phyloP scores from a whole-genome alignment of 2,329 filamentous ascomycete species.

The Calycina marina region DNA sequence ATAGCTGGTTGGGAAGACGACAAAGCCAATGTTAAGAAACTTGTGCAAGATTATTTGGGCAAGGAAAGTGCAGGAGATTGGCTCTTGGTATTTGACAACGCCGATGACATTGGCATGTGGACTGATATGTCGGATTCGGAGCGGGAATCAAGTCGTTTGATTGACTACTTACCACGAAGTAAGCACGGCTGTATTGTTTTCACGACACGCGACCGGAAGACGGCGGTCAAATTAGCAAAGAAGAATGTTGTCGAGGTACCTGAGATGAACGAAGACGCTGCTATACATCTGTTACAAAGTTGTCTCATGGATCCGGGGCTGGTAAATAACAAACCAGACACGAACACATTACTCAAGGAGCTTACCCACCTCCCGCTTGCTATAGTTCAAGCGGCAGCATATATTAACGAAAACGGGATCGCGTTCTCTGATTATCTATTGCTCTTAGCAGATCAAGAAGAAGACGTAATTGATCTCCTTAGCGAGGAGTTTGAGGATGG shows the following conservation, averaged over 20 bases:
- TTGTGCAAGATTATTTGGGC: constrained; percentile 1
- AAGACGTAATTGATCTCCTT: constrained; percentile 20
- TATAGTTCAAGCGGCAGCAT: constrained; percentile 1
- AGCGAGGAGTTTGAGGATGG: constrained; percentile 23
- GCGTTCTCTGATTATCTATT: constrained; percentile 19
- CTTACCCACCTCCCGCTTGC: constrained; percentile 11
- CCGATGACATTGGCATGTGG: constrained; percentile 1
- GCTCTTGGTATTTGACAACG: not conserved
- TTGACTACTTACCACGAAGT: constrained; percentile 7
- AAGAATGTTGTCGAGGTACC: constrained; percentile 18
- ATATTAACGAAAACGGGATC: constrained; percentile 2
- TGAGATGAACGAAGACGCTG: constrained; percentile 20
- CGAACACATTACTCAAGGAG: constrained; percentile 17
- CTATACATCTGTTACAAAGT: constrained; percentile 15
- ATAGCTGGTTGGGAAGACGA: constrained; percentile 1
- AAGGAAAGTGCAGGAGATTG: not conserved
- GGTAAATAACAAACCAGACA: constrained; percentile 4
- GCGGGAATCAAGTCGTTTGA: not conserved
- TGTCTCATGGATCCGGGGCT: constrained; percentile 8
- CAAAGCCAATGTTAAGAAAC: not conserved
- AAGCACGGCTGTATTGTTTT: constrained; percentile 22
- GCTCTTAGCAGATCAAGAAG: constrained; percentile 1
- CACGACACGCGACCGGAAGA: constrained; percentile 25
- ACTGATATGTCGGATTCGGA: not conserved
- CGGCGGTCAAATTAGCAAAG: constrained; percentile 17